Evolutionary conservation across 2,329 filamentous ascomycete species (phyloP), one percentile per base, ranked within the genome.

Genomic region (Aspergillus carbonarius): DNA sequence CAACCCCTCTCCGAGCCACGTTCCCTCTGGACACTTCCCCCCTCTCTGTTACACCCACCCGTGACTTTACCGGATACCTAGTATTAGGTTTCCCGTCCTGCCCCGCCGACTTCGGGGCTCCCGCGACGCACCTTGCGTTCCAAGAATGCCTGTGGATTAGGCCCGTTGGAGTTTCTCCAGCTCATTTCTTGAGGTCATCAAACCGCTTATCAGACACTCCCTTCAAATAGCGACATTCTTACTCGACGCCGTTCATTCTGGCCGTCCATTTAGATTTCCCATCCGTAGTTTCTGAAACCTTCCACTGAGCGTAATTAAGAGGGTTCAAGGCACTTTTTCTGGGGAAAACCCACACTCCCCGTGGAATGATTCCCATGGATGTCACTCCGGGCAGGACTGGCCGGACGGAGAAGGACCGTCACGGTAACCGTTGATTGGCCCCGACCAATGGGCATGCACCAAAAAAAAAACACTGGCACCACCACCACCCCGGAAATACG

Each of bases 41-140:
- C 23, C 25, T 50, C 54, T 49, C 35, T 46, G 25, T 47, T 35
- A 20, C 42, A 40, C 51, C 49, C 44, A 34, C 20, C 35, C 51
- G 40, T 44, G 46, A 32, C 57, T 55, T 42, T 39, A 27, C 47
- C 47, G 9, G 18, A 40, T 34, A 35, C 23, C 23, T 51, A 51
- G 39, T 18, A 44, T 37, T 35, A 35, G 18, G 23, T 48, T 60
- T 48, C 53, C 57, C 54, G 53, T 42, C 32, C 25, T 50, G 49
- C 56, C 53, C 51, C 63, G 63, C 70, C 70, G 70, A 72, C 62
- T 60, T 73, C 71, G 71, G 71, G 63, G 59, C 58, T 32, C 13
- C 50, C 59, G 60, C 63, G 65, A 61, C 58, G 60, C 55, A 55
- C 58, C 55, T 58, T 54, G 59, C 55, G 59, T 65, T 49, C 47